Conservation (phyloP, 306 rosid species). For the Cotoneaster glaucophyllus region DNA sequence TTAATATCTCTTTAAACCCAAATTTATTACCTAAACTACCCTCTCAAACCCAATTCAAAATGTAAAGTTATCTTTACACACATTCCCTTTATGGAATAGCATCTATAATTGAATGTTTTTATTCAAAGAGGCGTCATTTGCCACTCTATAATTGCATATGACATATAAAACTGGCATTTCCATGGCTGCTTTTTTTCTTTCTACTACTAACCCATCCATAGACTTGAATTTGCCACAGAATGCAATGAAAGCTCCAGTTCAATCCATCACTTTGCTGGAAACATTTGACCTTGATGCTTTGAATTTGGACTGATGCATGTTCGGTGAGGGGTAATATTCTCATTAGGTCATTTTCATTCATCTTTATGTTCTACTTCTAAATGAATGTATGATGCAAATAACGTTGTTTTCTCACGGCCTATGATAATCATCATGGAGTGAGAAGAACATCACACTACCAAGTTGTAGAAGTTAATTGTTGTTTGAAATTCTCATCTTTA, state of each 20-base stretch:
- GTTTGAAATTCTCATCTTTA: neutral
- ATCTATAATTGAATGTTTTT: too few relatives aligned
- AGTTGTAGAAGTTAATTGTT: constrained; percentile 28
- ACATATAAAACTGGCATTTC: too few relatives aligned
- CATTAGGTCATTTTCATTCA: neutral
- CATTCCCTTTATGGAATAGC: too few relatives aligned
- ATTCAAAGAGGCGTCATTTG: too few relatives aligned
- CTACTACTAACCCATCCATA: neutral
- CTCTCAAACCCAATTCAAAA: too few relatives aligned
- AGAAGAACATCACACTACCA: constrained; percentile 60
- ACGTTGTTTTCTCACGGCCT: constrained; percentile 31
- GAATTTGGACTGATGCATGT: constrained; percentile 25
- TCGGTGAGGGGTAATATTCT: constrained; percentile 34
- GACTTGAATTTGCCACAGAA: constrained; percentile 59
- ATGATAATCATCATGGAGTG: constrained; percentile 44
- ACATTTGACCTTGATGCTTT: constrained; percentile 63
- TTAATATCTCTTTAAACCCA: too few relatives aligned
- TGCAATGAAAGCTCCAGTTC: constrained; percentile 58
- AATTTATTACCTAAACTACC: too few relatives aligned
- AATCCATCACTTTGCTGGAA: constrained; percentile 58
- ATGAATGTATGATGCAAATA: neutral
- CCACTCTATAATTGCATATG: too few relatives aligned
- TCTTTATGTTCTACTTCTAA: neutral
- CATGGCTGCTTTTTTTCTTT: too few relatives aligned
- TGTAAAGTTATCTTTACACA: too few relatives aligned